Conservation (phyloP, 75 land plant genomes). For the Pinus albicaulis region DNA sequence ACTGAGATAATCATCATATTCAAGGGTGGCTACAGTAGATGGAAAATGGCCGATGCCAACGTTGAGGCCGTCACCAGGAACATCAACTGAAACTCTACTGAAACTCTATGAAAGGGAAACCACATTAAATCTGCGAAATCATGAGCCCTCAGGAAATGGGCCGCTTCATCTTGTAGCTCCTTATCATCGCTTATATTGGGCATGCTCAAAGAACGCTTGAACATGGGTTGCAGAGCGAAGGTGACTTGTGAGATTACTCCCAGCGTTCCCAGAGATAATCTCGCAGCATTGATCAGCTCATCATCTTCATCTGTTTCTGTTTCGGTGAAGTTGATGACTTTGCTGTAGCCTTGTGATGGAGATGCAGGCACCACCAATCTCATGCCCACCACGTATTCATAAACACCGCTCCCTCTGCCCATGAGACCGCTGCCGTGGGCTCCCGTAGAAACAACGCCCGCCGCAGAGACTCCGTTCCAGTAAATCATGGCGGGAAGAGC, state of each 20-base stretch:
- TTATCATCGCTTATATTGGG: neutral
- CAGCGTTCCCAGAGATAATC: no score
- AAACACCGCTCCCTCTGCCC: conserved; percentile 25
- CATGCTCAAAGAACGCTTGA: conserved; percentile 15
- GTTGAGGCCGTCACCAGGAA: neutral
- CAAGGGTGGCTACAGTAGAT: neutral
- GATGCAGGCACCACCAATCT: conserved; percentile 22
- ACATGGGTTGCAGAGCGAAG: neutral
- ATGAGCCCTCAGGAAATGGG: neutral
- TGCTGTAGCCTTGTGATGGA: conserved; percentile 17
- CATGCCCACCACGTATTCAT: conserved; percentile 24
- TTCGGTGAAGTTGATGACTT: conserved; percentile 3
- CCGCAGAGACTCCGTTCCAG: neutral
- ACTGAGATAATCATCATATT: no score
- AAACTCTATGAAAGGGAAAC: neutral
- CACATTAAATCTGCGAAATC: neutral
- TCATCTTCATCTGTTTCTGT: conserved; percentile 4
- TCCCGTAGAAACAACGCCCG: neutral
- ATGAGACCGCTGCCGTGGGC: conserved; percentile 24
- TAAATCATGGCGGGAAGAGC: conserved; percentile 6
- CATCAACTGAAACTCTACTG: neutral
- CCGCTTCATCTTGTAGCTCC: neutral
- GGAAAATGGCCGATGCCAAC: neutral
- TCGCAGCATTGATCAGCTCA: no score
- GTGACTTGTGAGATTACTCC: no score